phyloP scores from a whole-genome alignment of 306 rosid genomes.

The Erythrophleum fordii region DNA sequence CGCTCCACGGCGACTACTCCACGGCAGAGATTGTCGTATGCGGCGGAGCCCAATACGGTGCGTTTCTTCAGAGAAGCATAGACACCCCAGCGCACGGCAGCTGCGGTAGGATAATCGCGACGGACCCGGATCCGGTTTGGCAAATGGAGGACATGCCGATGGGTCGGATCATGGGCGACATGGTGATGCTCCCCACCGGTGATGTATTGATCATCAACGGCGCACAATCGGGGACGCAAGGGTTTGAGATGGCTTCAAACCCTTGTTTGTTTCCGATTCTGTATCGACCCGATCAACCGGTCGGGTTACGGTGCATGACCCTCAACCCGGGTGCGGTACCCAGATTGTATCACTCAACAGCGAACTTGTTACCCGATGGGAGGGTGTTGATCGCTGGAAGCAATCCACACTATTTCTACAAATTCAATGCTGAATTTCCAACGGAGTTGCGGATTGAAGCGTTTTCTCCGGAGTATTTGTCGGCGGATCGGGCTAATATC shows the following conservation, averaged over 20 bases:
- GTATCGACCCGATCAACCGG: slow-evolving; percentile 70
- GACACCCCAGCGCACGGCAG: slow-evolving; percentile 79
- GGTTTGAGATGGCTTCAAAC: slow-evolving; percentile 66
- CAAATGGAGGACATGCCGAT: slow-evolving; percentile 83
- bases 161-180: slow-evolving; percentile 88
- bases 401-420: slow-evolving; percentile 72
- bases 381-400: slow-evolving; percentile 77
- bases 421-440: slow-evolving; percentile 58
- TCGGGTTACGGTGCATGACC: slow-evolving; percentile 82
- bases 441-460: slow-evolving; percentile 80
- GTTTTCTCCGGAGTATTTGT: slow-evolving; percentile 82
- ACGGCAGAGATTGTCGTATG: slow-evolving; percentile 67
- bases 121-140: slow-evolving; percentile 65
- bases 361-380: slow-evolving; percentile 84
- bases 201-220: slow-evolving; percentile 83
- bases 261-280: slow-evolving; percentile 80
- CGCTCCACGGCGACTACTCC: slow-evolving; percentile 57
- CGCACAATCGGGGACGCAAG: slow-evolving; percentile 81
- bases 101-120: slow-evolving; percentile 72
- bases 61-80: slow-evolving; percentile 50
- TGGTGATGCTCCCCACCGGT: slow-evolving; percentile 83
- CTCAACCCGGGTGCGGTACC: slow-evolving; percentile 78
- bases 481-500: slow-evolving; percentile 56
- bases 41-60: slow-evolving; percentile 90
- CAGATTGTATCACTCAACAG: slow-evolving; percentile 82